Evolutionary conservation across 163 green algal species (phyloP).

Genomic region (Scenedesmus sp.): DNA sequence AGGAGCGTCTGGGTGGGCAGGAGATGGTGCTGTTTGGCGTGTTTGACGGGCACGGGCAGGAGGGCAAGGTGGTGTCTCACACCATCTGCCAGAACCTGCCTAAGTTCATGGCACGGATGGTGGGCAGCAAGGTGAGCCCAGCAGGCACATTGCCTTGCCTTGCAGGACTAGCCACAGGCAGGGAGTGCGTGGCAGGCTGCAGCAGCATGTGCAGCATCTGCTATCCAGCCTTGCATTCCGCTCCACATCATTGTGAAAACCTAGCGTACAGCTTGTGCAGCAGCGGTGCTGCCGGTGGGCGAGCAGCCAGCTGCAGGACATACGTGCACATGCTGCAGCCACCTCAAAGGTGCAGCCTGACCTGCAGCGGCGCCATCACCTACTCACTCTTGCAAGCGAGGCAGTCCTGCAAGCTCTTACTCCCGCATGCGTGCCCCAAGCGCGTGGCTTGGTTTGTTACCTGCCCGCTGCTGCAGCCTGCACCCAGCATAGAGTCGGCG

Average conservation of each 20-base stretch:
- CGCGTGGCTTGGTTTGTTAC: not conserved
- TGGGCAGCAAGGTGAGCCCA: conserved; percentile 26
- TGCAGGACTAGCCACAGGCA: not conserved
- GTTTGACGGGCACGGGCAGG: conserved; percentile 56
- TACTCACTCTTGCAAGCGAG: too few relatives aligned
- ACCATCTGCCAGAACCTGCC: conserved; percentile 37
- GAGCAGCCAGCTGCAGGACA: not conserved
- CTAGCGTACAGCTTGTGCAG: too few relatives aligned
- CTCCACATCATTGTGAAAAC: too few relatives aligned
- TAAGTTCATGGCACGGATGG: conserved; percentile 18
- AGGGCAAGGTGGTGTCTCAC: conserved; percentile 51
- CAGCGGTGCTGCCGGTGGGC: too few relatives aligned
- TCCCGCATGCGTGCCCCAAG: too few relatives aligned
- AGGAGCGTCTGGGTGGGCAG: conserved; percentile 43
- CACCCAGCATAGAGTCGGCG: conserved; percentile 20
- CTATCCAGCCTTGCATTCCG: too few relatives aligned
- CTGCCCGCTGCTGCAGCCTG: conserved; percentile 5
- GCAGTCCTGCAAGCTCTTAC: too few relatives aligned
- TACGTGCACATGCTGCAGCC: too few relatives aligned
- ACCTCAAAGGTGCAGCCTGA: too few relatives aligned
- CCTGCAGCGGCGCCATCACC: too few relatives aligned
- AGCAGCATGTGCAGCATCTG: not conserved
- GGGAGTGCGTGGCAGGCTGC: too few relatives aligned
- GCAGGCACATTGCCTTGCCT: not conserved
- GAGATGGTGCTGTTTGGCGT: conserved; percentile 49